A percentile compares a stretch with the other conserved stretches of the same genome.
Evolutionary conservation across 2,329 filamentous ascomycete species (phyloP).

Genomic region (Apiospora phragmitis): DNA sequence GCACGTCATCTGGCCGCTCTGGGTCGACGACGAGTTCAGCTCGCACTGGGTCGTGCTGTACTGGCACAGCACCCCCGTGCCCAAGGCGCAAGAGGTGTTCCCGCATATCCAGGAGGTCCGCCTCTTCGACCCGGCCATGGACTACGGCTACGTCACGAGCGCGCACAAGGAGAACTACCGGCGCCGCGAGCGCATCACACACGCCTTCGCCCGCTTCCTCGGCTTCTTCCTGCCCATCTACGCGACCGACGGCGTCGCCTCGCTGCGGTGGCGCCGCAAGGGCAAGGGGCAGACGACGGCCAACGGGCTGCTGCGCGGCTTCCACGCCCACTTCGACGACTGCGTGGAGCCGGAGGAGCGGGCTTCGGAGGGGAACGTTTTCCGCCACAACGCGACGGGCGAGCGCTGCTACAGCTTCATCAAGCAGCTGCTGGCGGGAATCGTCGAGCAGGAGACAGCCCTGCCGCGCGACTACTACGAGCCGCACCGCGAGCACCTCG

Average conservation of each 20-base stretch:
- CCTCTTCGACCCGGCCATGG: background rate
- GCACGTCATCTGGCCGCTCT: constrained; percentile 5
- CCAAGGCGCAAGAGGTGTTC: no score
- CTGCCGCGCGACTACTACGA: background rate
- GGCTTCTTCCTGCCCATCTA: background rate
- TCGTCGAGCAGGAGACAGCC: background rate
- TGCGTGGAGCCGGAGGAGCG: background rate
- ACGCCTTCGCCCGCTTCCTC: background rate
- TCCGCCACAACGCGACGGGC: background rate
- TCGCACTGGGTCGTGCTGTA: constrained; percentile 8
- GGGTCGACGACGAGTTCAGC: constrained; percentile 6
- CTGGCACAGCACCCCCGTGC: background rate
- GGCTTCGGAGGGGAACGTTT: background rate
- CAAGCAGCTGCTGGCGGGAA: background rate
- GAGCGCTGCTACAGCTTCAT: background rate
- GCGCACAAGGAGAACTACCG: background rate
- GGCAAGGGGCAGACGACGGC: background rate
- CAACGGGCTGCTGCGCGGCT: background rate
- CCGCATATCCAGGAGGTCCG: background rate
- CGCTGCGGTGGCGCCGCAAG: background rate
- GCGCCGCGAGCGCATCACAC: background rate
- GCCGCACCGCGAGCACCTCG: background rate
- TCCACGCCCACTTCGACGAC: background rate
- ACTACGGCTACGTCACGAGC: background rate
- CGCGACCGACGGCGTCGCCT: background rate